Base-by-base conservation (phyloP, 495 filamentous ascomycete species). In the Penicillium canescens region DNA sequence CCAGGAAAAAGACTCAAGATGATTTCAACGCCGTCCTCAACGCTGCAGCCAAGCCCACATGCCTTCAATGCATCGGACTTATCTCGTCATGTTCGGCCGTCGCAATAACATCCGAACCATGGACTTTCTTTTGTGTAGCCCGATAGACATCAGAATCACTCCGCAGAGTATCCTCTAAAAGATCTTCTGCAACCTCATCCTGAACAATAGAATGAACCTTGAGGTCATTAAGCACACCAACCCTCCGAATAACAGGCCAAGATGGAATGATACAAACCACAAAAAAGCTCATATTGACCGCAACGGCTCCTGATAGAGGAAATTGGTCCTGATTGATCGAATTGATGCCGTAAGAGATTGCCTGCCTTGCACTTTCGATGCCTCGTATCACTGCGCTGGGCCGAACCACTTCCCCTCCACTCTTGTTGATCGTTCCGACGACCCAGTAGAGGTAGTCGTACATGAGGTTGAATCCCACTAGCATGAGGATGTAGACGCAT, bases 391-490 rank as follows among this genome's bases (percentile, higher is more conserved):
- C 23, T 24, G 23, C 23, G 6, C 23, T 24, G 1, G 3, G 23
- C 6, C 23, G 23, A 24, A 24, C 23, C 6, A 24, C 23, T 6
- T 24, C 23, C 23, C 23, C 23, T 1, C 23, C 23, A 24, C 3
- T 24, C 6, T 24, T 24, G 2, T 24, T 24, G 23, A 24, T 24
- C 4, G 23, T 24, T 24, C 23, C 23, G 23, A 24, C 23, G 6
- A 24, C 1, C 23, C 23, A 24, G 23, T 24, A 24, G 23, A 24
- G 23, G 6, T 24, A 24, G 23, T 24, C 23, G 6, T 46, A 46
- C 43, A 46, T 46, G 13, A 46, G 43, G 24, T 46, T 46, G 24
- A 46, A 46, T 46, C 43, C 43, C 13, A 46, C 43, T 11, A 46
- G 43, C 24, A 46, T 46, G 21, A 46, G 9, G 28, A 34, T 34